Evolutionary conservation across 2,329 filamentous ascomycete genomes (phyloP).

Genomic region (Magnaporthiopsis poae): DNA sequence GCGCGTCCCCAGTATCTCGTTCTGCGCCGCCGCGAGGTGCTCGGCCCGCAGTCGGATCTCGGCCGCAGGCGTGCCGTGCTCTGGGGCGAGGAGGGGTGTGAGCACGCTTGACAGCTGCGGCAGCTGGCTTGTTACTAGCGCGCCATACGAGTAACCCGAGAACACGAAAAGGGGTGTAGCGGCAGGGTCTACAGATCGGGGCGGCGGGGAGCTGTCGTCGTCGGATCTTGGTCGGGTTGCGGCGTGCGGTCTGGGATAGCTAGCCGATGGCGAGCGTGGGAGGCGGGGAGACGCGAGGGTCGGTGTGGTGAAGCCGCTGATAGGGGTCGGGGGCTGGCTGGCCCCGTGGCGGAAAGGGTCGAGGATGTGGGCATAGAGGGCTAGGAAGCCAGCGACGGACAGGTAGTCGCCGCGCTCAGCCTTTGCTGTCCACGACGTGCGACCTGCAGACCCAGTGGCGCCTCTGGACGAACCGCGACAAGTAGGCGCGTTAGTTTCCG

Average conservation of each 20-base stretch:
- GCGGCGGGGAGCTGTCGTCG: neutral
- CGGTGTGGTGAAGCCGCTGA: conserved; percentile 8
- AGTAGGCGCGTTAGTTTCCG: conserved; percentile 24
- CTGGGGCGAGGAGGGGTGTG: conserved; percentile 43
- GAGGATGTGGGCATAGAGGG: conserved; percentile 60
- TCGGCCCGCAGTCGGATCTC: conserved; percentile 63
- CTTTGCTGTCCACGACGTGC: conserved; percentile 78
- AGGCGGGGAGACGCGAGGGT: conserved; percentile 2
- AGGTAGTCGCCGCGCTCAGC: conserved; percentile 75
- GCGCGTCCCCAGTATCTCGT: conserved; percentile 30
- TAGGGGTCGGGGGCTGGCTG: neutral
- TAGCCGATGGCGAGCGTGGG: neutral
- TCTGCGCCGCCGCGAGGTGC: conserved; percentile 56
- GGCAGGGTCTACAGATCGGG: conserved; percentile 7
- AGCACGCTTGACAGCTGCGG: conserved; percentile 54
- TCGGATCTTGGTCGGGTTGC: neutral
- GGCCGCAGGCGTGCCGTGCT: conserved; percentile 46
- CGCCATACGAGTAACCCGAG: conserved; percentile 84
- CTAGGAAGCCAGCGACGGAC: conserved; percentile 70
- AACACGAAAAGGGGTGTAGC: conserved; percentile 35
- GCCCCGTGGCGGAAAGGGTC: conserved; percentile 25
- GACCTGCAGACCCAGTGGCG: conserved; percentile 61
- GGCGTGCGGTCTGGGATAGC: conserved; percentile 10
- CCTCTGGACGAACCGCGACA: conserved; percentile 38
- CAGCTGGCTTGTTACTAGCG: conserved; percentile 65